Percentiles rank a stretch among this genome's conserved stretches.
These are phyloP conservation scores for Alternaria gansuensis DNA, from an alignment of 2,329 filamentous ascomycete species.

Conservation along the genomic window DNA sequence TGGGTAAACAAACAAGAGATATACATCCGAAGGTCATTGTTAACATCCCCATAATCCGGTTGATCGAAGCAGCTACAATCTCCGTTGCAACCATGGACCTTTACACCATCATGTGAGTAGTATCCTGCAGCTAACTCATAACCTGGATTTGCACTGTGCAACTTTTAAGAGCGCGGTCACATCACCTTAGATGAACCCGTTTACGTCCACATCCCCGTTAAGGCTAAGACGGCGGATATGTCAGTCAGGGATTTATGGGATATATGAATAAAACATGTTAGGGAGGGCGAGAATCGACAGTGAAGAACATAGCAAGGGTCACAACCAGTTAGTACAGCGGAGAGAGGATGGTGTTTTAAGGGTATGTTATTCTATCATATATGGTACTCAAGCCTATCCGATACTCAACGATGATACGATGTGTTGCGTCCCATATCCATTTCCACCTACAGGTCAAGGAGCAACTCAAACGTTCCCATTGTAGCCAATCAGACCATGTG, in stretches of 20 bases:
- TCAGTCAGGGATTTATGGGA: constrained; percentile 40
- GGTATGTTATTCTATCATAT: constrained; percentile 1
- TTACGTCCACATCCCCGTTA: constrained; percentile 45
- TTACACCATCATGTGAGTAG: constrained; percentile 50
- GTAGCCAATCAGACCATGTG: not conserved
- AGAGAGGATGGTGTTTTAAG: not conserved
- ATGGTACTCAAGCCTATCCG: not conserved
- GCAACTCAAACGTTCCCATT: not conserved
- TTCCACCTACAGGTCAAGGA: not conserved
- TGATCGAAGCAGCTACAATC: not conserved
- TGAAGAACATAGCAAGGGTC: not conserved
- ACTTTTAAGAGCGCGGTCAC: constrained; percentile 46
- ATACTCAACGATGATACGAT: not conserved
- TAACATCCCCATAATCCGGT: no score
- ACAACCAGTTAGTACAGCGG: not conserved
- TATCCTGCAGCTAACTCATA: constrained; percentile 54
- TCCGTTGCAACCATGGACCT: constrained; percentile 28
- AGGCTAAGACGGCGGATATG: constrained; percentile 42
- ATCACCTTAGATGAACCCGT: constrained; percentile 46
- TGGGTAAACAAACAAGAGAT: not conserved
- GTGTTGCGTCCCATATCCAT: not conserved
- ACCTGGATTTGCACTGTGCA: constrained; percentile 48
- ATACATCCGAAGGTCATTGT: not conserved
- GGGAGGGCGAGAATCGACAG: not conserved
- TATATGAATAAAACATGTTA: constrained; percentile 29